Percentiles rank a stretch among this genome's conserved stretches.
These are phyloP conservation scores for Diaporthe australafricana DNA, from an alignment of 2,329 filamentous ascomycete genomes.

Conservation along the genomic window DNA sequence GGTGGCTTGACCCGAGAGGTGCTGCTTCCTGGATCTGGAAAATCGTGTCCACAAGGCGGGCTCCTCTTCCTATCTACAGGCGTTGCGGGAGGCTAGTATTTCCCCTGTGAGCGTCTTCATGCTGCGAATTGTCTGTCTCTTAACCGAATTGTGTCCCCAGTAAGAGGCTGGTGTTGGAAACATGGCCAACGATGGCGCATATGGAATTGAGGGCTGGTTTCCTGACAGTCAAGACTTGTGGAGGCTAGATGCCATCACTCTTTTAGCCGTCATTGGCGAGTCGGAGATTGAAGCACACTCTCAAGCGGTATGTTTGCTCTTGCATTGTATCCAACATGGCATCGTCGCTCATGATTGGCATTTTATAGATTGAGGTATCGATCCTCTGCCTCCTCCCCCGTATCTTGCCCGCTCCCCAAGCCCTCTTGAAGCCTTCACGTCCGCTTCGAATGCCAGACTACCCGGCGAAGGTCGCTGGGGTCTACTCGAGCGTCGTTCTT, in stretches of 20 bases:
- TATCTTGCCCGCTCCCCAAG: slow-evolving; percentile 71
- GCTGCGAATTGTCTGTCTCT: neutral
- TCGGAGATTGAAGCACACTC: slow-evolving; percentile 68
- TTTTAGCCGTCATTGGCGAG: slow-evolving; percentile 73
- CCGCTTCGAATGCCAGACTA: slow-evolving; percentile 67
- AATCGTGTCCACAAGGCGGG: neutral
- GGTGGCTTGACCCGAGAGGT: neutral
- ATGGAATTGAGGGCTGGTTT: slow-evolving; percentile 1
- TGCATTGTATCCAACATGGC: slow-evolving; percentile 34
- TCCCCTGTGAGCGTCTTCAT: neutral
- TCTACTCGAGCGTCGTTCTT: slow-evolving; percentile 66
- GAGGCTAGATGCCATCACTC: slow-evolving; percentile 71
- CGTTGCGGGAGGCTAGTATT: too few relatives aligned
- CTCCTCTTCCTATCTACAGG: too few relatives aligned
- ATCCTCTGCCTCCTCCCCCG: slow-evolving; percentile 68
- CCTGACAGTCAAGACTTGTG: slow-evolving; percentile 48
- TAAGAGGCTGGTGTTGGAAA: neutral
- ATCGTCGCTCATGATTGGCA: neutral
- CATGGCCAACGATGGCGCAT: neutral
- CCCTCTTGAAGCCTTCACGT: slow-evolving; percentile 66
- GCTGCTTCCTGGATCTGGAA: neutral
- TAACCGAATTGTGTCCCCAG: neutral
- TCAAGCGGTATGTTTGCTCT: slow-evolving; percentile 61
- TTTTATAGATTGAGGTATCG: slow-evolving; percentile 49
- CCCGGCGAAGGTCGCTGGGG: slow-evolving; percentile 65